Evolutionary conservation across 306 rosid species (phyloP), one percentile per base, ranked within the genome.

Genomic region (Rubus idaeus): DNA sequence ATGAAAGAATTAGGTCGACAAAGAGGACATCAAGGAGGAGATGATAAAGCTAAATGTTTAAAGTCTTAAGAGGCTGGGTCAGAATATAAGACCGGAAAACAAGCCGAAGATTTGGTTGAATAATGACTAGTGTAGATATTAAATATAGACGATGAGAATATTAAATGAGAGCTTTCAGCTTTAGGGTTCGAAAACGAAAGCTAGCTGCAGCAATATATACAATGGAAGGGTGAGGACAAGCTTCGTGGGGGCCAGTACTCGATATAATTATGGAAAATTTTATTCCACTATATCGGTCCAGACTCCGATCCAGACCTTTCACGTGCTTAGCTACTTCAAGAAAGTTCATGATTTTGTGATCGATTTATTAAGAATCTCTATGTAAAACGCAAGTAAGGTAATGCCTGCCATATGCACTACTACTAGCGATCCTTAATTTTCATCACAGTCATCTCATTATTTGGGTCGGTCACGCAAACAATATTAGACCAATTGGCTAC

Each of bases 101-200:
- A 7, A 8, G 11, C 49, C 8, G 49, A 11, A 7, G 6, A 11
- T 7, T 9, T 45, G 0, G 3, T 7, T 9, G 49, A 9, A 2
- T 45, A 45, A 45, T 9, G 10, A 45, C 2, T 45, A 8, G 49
- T 45, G 49, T 45, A 45, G 49, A 7, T 45, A 7, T 45, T 45
- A 45, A 45, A 9, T 45, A 45, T 9, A 45, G 49, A 45, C 12
- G 49, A 12, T 45, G 49, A 45, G 49, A 45, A 45, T 45, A 45
- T 9, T 60, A 58, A 5, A 10, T 11, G 10, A 42, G 23, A 39
- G 39, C 0, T 40, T 42, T 57, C 9, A 57, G 42, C 68, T 73
- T 57, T 72, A 3, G 52, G 20, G 67, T 4, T 20, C 3, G 77
- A 58, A 74, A 74, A 44, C 18, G 68, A 58, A 63, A 63, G 35